phyloP scores from a whole-genome alignment of 192 early-diverging fungal genomes.

The Spinellus fusiger region DNA sequence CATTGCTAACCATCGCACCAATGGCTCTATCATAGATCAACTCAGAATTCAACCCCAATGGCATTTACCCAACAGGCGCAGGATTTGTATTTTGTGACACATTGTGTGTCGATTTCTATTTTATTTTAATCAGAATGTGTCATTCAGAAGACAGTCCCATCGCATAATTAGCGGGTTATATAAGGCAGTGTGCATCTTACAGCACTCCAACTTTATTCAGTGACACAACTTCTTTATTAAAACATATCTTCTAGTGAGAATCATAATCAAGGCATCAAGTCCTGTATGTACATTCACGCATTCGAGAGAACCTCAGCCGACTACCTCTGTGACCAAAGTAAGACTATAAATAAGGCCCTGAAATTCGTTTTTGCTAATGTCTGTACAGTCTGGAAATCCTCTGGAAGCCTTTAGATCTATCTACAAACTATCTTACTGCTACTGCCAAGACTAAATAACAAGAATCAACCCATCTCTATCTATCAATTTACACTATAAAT shows the following conservation, averaged over 20 bases:
- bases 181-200: background rate
- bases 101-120: no score
- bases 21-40: no score
- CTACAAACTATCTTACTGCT: slow-evolving; percentile 2
- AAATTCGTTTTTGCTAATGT: background rate
- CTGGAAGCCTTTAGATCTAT: slow-evolving; percentile 6
- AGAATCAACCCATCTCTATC: slow-evolving; percentile 1
- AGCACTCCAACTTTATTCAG: background rate
- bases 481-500: background rate
- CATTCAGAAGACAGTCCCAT: background rate
- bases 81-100: no score
- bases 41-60: no score
- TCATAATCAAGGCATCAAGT: slow-evolving; percentile 7
- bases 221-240: background rate
- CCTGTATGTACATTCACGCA: slow-evolving; percentile 72
- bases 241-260: background rate
- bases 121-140: background rate
- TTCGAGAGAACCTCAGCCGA: slow-evolving; percentile 82
- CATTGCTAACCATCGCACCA: no score
- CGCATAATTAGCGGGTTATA: background rate
- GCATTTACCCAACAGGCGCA: no score
- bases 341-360: background rate
- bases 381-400: slow-evolving; percentile 23
- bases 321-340: slow-evolving; percentile 87
- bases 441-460: slow-evolving; percentile 2